Evolutionary conservation across 23 red algal species (phyloP), one percentile per base, ranked within the genome.

Genomic region (Chondrus crispus): DNA sequence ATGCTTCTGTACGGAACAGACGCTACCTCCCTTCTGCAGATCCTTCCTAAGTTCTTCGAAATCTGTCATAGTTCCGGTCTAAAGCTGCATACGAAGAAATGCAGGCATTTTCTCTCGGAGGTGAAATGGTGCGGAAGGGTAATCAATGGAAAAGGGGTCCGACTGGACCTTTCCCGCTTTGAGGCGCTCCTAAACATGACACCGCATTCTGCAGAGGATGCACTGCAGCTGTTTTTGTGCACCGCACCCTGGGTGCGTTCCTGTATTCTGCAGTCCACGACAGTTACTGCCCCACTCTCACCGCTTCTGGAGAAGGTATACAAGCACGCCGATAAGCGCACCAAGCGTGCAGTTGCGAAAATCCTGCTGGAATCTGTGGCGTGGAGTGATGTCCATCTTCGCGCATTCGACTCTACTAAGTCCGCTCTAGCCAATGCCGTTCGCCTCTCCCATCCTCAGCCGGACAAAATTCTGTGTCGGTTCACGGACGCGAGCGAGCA

Each of bases 301-400:
- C 30, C 4, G 7, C 39, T 8, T 13, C 7, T 76, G 39, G 39
- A 76, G 43, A 7, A 7, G 5, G 7, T 8, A 4, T 76, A 76
- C 19, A 26, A 76, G 43, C 44, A 46, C n/a, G 37, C 39, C 28
- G 19, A 5, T 26, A 76, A 76, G 4, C 5, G 71, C 28, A 76
- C 71, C 71, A 42, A 76, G 39, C 28, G 71, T n/a, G 71, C 71
- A 76, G 39, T 76, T 4, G 44, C 39, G 71, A 76, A 76, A 38
- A 38, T 37, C 28, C 33, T 26, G 28, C 71, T 76, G 37, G 4
- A 76, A 22, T 4, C 33, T 8, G n/a, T 48, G 4, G 19, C 24
- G 30, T 7, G 71, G 71, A 24, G 5, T 37, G 30, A 24, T 8
- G 44, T 9, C n/a, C 39, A 76, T 46, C 24, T 7, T 24, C 4